Evolutionary conservation across 305 asterid genomes (phyloP), one percentile per base, ranked within the genome.

Genomic region (Rubia balearica): DNA sequence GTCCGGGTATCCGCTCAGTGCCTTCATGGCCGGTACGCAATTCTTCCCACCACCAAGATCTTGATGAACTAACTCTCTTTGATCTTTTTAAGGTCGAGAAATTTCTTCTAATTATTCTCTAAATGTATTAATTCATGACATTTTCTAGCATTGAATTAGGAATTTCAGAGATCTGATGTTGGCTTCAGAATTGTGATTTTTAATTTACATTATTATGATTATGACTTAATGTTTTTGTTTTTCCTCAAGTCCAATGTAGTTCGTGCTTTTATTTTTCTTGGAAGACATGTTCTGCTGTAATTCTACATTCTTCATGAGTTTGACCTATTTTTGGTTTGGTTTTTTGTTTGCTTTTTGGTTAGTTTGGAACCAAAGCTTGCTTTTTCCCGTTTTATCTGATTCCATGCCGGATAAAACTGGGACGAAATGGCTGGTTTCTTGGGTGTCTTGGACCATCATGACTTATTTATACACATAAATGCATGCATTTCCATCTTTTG

Each of bases 11-110:
- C 87, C 87, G 12, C 74, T 83, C 8, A 78, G 74, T 59, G 80
- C 87, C 53, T 89, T 83, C 79, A 72, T 87, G 95, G 86, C 96
- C 38, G 95, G 90, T 85, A 90, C 96, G 84, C 97, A 89, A 78
- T 90, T 85, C 89, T 89, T 90, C 77, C 81, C 84, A 55, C 97
- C 96, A 61, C 92, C 89, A 43, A 83, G 94, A 78, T 81, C 87
- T 80, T 84, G 27, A 65, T 51, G 57, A 51, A 11, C 24, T 53
- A 63, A 51, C 59, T 55, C 61, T 74, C 56, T 51, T 48, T 17
- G 56, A 45, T 36, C 30, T 71, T 43, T 19, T 43, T 30, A 69
- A 38, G 21, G 45, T 62, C 36, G 30, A 36, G 30, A 16, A 49
- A 61, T 36, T 62, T 42, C 51, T 48, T 62, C 56, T 49, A 61